Percentiles rank a stretch among this genome's conserved stretches.
Evolutionary conservation across 257 asterid species (phyloP).

Genomic region (Anisodus acutangulus): DNA sequence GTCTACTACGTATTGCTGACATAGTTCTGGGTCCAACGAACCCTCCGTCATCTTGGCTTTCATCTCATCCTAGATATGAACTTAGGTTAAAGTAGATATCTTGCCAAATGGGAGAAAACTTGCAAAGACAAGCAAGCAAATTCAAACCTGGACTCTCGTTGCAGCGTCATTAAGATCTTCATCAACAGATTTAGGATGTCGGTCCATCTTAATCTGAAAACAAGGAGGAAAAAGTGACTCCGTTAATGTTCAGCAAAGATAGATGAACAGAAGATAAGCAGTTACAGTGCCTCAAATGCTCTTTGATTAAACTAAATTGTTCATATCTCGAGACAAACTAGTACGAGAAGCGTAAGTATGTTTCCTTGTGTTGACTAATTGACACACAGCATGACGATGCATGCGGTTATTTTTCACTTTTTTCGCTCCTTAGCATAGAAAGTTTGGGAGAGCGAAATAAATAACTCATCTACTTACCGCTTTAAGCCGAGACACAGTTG

Average conservation of each 20-base stretch:
- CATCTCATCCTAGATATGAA: constrained; percentile 56
- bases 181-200: constrained; percentile 73
- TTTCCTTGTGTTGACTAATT: not conserved
- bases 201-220: constrained; percentile 70
- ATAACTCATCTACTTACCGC: constrained; percentile 53
- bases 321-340: constrained; percentile 13
- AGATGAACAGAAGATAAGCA: not conserved
- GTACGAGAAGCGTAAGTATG: not conserved
- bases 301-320: not conserved
- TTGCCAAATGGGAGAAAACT: not conserved
- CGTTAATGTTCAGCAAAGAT: not conserved
- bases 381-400: not conserved
- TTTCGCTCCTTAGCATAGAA: constrained; percentile 3
- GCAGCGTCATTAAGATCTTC: constrained; percentile 82
- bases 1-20: constrained; percentile 70
- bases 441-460: not conserved
- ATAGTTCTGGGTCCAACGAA: constrained; percentile 59
- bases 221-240: not conserved
- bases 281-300: constrained; percentile 9
- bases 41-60: constrained; percentile 49
- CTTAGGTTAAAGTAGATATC: constrained; percentile 16
- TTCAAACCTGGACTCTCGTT: constrained; percentile 69
- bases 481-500: constrained; percentile 60
- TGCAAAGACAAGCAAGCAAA: not conserved
- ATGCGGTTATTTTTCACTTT: not conserved